A percentile compares a stretch with the other conserved stretches of the same genome.
Conservation (phyloP, 2,329 filamentous ascomycete genomes). For the Cryphonectria carpinicola region DNA sequence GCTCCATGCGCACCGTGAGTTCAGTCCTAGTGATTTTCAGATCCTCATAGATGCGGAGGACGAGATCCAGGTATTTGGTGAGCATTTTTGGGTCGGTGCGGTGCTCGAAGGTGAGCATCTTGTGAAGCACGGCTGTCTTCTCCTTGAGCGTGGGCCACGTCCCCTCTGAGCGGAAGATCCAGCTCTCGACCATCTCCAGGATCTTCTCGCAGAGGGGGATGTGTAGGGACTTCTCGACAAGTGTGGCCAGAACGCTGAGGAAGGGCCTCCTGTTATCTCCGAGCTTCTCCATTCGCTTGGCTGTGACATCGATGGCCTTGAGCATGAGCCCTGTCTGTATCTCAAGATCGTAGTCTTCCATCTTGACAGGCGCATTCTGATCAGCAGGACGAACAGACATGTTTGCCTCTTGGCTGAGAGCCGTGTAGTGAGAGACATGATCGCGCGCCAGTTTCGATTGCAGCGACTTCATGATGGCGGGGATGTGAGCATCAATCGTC, state of each 20-base stretch:
- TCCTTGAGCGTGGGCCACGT: constrained; percentile 98
- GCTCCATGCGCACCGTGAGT: constrained; percentile 94
- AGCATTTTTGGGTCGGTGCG: constrained; percentile 82
- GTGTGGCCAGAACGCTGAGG: constrained; percentile 88
- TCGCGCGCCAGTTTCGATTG: constrained; percentile 91
- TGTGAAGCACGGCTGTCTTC: constrained; percentile 97
- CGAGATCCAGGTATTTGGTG: constrained; percentile 90
- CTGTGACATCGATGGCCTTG: constrained; percentile 92
- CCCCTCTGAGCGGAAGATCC: constrained; percentile 95
- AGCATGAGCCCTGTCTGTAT: constrained; percentile 91
- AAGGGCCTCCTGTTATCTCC: constrained; percentile 92
- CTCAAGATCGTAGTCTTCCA: constrained; percentile 78
- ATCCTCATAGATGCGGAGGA: constrained; percentile 98
- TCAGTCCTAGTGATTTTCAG: constrained; percentile 94
- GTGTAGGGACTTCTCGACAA: constrained; percentile 94
- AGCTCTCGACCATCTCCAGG: constrained; percentile 87
- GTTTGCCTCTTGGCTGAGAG: constrained; percentile 55
- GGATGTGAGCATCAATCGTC: constrained; percentile 88
- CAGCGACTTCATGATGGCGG: constrained; percentile 87
- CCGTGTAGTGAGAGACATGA: constrained; percentile 77
- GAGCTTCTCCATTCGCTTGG: constrained; percentile 87
- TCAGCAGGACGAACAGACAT: constrained; percentile 53
- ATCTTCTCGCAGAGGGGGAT: constrained; percentile 89
- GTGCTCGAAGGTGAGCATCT: constrained; percentile 96
- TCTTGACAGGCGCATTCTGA: constrained; percentile 60